Percentiles rank a stretch among this genome's conserved stretches.
Evolutionary conservation across 2,329 filamentous ascomycete genomes (phyloP).

Genomic region (Fusarium neocosmosporiellum): DNA sequence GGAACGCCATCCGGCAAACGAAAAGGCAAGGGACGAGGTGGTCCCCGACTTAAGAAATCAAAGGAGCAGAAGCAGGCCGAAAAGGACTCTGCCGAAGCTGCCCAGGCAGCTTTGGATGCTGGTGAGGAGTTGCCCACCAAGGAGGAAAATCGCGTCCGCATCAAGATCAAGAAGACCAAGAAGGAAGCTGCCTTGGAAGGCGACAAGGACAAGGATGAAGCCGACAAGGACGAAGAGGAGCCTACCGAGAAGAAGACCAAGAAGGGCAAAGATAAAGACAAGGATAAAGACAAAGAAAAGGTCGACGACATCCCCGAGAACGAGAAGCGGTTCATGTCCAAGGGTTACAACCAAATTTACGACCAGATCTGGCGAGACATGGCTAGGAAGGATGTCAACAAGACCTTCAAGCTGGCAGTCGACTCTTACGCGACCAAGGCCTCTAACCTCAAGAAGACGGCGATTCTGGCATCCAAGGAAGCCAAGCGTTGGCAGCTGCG

Average conservation of each 20-base stretch:
- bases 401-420: slow-evolving; percentile 88
- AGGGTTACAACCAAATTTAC: slow-evolving; percentile 96
- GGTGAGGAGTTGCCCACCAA: slow-evolving; percentile 75
- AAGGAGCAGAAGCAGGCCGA: slow-evolving; percentile 87
- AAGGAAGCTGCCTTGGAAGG: slow-evolving; percentile 42
- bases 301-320: slow-evolving; percentile 63
- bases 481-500: slow-evolving; percentile 96
- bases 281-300: slow-evolving; percentile 64
- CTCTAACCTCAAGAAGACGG: slow-evolving; percentile 98
- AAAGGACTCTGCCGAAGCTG: slow-evolving; percentile 85
- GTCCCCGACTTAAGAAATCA: slow-evolving; percentile 86
- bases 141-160: slow-evolving; percentile 70
- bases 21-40: slow-evolving; percentile 65
- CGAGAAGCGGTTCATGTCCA: slow-evolving; percentile 80
- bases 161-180: slow-evolving; percentile 70
- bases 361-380: slow-evolving; percentile 98
- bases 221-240: slow-evolving; percentile 57
- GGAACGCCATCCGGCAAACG: slow-evolving; percentile 48
- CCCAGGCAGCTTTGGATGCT: slow-evolving; percentile 84
- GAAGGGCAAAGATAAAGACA: slow-evolving; percentile 59
- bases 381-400: slow-evolving; percentile 91
- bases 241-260: slow-evolving; percentile 58
- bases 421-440: slow-evolving; percentile 87
- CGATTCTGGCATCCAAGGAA: slow-evolving; percentile 95
- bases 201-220: slow-evolving; percentile 58